Conservation (phyloP, 441 rosid genomes). For the Pelargonium australe region DNA sequence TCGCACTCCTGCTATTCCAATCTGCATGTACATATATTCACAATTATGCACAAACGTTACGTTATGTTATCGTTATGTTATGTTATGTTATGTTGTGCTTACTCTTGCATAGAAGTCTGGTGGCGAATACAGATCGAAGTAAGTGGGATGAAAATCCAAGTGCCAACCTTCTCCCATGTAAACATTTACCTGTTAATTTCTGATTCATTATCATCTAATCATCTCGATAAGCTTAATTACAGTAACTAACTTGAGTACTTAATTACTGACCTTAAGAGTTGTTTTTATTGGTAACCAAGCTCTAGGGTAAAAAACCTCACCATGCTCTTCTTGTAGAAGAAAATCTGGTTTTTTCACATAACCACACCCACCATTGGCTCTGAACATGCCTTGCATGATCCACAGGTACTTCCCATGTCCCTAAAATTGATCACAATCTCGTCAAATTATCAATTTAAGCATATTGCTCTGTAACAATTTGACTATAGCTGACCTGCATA, state of each 20-base stretch:
- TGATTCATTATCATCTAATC: neutral
- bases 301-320: constrained; percentile 38
- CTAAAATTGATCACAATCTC: constrained; percentile 20
- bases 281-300: constrained; percentile 23
- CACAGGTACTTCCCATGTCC: constrained; percentile 48
- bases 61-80: neutral
- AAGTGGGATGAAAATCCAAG: constrained; percentile 44
- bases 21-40: constrained; percentile 26
- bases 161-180: constrained; percentile 75
- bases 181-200: constrained; percentile 43
- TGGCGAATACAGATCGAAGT: constrained; percentile 66
- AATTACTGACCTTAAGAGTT: constrained; percentile 35
- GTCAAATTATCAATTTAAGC: neutral
- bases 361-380: constrained; percentile 67
- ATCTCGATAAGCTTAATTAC: too few species aligned
- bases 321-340: constrained; percentile 25
- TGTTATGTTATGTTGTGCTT: constrained; percentile 17
- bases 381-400: constrained; percentile 78
- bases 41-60: too few species aligned
- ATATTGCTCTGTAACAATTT: neutral
- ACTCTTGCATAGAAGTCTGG: constrained; percentile 70
- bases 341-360: constrained; percentile 61
- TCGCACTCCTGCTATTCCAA: constrained; percentile 57
- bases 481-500: constrained; percentile 64
- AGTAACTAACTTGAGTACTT: neutral